Evolutionary conservation across 495 filamentous ascomycete species (phyloP).

Genomic region (Cercophora sp.): DNA sequence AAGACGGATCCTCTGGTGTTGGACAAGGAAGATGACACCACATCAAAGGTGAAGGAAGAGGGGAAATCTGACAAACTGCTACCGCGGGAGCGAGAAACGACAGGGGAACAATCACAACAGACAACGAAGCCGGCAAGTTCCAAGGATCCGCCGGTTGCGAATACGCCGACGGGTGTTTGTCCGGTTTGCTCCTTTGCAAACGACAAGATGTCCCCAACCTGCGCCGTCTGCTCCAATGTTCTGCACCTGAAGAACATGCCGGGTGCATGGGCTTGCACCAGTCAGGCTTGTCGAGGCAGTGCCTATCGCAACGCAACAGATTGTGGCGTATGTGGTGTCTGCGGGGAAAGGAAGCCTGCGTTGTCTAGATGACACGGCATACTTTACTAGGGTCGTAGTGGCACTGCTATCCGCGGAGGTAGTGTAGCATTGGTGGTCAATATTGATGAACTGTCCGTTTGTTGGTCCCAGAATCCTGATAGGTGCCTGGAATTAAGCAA

Average conservation of each 20-base stretch:
- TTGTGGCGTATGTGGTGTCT: conserved; percentile 62
- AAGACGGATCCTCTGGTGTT: background rate
- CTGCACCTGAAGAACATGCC: conserved; percentile 48
- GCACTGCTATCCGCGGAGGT: no score
- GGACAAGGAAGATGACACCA: background rate
- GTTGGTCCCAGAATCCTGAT: no score
- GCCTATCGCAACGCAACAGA: conserved; percentile 62
- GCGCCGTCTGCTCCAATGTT: conserved; percentile 62
- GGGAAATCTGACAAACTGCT: background rate
- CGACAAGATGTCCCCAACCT: conserved; percentile 46
- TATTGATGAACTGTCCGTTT: no score
- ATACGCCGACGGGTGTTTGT: conserved; percentile 31
- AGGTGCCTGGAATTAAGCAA: no score
- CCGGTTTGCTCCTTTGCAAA: conserved; percentile 62
- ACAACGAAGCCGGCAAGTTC: background rate
- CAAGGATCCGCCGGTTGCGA: background rate
- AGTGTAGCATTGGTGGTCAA: no score
- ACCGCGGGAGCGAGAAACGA: background rate
- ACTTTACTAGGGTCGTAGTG: no score
- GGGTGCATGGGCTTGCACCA: conserved; percentile 57
- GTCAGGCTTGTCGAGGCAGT: conserved; percentile 46
- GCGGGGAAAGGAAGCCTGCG: conserved; percentile 42
- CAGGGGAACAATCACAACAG: background rate
- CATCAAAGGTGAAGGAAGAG: conserved; percentile 3
- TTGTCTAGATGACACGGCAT: no score